A percentile compares a stretch with the other conserved stretches of the same genome.
Conservation (phyloP, 1,284 basidiomycete species). For the Peniophora sp. region DNA sequence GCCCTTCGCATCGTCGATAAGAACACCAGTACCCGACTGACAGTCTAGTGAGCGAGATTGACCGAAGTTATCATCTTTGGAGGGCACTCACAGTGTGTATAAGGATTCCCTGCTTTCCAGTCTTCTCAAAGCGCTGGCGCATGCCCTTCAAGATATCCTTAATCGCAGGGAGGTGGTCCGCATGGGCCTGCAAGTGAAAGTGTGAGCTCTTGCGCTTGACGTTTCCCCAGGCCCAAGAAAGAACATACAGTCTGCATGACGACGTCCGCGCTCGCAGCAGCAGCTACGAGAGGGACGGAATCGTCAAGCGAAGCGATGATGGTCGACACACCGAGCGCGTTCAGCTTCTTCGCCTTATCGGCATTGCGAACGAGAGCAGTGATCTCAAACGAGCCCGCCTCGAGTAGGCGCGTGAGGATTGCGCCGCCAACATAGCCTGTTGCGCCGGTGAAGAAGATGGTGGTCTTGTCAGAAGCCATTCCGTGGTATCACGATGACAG, state of each 20-base stretch:
- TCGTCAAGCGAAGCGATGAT: constrained; percentile 27
- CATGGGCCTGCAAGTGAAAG: no score
- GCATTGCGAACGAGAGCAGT: constrained; percentile 33
- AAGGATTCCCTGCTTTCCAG: constrained; percentile 29
- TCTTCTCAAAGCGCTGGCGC: constrained; percentile 29
- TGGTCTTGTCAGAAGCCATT: background rate
- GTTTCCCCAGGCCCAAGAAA: no score
- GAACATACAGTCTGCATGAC: constrained; percentile 36
- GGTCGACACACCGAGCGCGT: constrained; percentile 21
- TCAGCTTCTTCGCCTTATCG: constrained; percentile 27
- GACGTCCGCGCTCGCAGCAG: constrained; percentile 37
- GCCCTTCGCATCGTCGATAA: constrained; percentile 32
- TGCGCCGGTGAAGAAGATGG: constrained; percentile 1
- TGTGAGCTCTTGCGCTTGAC: no score
- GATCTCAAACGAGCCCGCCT: constrained; percentile 27
- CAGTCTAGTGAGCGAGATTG: no score
- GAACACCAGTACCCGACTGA: constrained; percentile 15
- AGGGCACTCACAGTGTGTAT: constrained; percentile 42
- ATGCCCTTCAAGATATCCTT: constrained; percentile 37
- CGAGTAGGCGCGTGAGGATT: constrained; percentile 35
- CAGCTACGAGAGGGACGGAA: constrained; percentile 19
- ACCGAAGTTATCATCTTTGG: no score
- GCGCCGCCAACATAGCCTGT: constrained; percentile 41
- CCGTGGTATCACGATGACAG: no score
- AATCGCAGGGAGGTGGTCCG: constrained; percentile 31